Evolutionary conservation across 805 yeast species (phyloP).

Genomic region (Zygotorulaspora chibaensis): DNA sequence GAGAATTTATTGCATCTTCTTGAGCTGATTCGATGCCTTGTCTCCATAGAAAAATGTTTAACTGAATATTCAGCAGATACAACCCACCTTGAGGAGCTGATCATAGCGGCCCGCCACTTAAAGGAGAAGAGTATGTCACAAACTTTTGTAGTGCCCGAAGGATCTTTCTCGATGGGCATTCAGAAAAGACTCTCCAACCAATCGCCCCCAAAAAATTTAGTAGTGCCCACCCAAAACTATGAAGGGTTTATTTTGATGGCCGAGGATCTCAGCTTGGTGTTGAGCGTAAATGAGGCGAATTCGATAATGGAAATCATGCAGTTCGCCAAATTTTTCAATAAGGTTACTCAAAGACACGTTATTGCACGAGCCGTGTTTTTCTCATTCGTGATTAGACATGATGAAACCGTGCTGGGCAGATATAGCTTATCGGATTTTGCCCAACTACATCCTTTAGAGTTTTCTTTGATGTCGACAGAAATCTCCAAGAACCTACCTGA

Average conservation of each 20-base stretch:
- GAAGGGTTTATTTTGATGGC: slow-evolving; percentile 32
- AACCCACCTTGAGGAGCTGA: slow-evolving; percentile 15
- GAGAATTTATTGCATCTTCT: slow-evolving; percentile 25
- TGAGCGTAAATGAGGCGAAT: slow-evolving; percentile 31
- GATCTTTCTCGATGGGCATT: slow-evolving; percentile 44
- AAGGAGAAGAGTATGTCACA: not conserved
- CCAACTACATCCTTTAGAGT: slow-evolving; percentile 41
- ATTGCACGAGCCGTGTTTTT: slow-evolving; percentile 63
- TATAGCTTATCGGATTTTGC: slow-evolving; percentile 38
- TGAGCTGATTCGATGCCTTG: slow-evolving; percentile 30
- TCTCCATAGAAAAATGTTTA: slow-evolving; percentile 25
- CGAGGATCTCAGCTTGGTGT: slow-evolving; percentile 37
- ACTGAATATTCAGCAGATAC: slow-evolving; percentile 13
- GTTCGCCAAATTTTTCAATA: slow-evolving; percentile 35
- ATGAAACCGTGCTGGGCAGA: slow-evolving; percentile 53
- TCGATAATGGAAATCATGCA: slow-evolving; percentile 32
- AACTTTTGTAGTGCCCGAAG: slow-evolving; percentile 18
- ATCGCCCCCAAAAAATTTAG: slow-evolving; percentile 41
- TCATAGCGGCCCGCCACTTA: slow-evolving; percentile 8
- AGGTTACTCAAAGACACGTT: slow-evolving; percentile 35
- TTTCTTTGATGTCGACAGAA: slow-evolving; percentile 23
- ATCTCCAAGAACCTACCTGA: slow-evolving; percentile 5
- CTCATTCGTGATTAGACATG: slow-evolving; percentile 57
- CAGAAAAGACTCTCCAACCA: slow-evolving; percentile 47
- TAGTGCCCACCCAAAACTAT: slow-evolving; percentile 33